Conservation (phyloP, 179 eudicot species). For the Beta macrorhiza region DNA sequence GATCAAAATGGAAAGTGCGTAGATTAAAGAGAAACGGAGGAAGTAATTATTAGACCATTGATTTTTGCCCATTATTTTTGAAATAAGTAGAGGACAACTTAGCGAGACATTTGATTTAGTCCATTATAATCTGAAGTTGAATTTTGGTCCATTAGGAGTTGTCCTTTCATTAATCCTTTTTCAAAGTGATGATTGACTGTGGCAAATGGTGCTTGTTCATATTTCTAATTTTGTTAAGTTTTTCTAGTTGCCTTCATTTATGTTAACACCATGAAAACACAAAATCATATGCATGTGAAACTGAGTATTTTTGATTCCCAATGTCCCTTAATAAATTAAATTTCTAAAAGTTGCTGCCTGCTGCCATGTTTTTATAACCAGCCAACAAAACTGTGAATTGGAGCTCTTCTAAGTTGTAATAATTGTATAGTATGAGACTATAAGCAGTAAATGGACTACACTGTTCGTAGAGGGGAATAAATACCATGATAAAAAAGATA, state of each 20-base stretch:
- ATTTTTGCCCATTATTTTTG: not conserved
- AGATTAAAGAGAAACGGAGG: too few species aligned
- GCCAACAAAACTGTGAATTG: not conserved
- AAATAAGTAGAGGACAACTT: not conserved
- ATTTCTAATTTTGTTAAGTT: not conserved
- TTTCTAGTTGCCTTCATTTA: not conserved
- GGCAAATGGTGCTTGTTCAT: not conserved
- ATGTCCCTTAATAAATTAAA: not conserved
- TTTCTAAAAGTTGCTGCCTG: not conserved
- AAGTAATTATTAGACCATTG: not conserved
- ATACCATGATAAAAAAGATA: not conserved
- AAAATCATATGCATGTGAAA: not conserved
- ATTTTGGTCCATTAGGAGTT: not conserved
- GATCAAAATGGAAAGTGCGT: too few species aligned
- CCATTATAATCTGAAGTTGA: not conserved
- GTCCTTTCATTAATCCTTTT: not conserved
- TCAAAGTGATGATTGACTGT: not conserved
- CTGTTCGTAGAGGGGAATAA: not conserved
- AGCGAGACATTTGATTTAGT: not conserved
- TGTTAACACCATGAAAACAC: not conserved
- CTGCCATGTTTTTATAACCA: not conserved
- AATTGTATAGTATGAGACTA: not conserved
- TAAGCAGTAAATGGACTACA: not conserved
- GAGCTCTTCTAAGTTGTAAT: not conserved
- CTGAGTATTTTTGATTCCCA: not conserved